These are phyloP conservation scores for Capsella bursapastoris DNA, from an alignment of 345 rosid genomes.

Conservation along the genomic window DNA sequence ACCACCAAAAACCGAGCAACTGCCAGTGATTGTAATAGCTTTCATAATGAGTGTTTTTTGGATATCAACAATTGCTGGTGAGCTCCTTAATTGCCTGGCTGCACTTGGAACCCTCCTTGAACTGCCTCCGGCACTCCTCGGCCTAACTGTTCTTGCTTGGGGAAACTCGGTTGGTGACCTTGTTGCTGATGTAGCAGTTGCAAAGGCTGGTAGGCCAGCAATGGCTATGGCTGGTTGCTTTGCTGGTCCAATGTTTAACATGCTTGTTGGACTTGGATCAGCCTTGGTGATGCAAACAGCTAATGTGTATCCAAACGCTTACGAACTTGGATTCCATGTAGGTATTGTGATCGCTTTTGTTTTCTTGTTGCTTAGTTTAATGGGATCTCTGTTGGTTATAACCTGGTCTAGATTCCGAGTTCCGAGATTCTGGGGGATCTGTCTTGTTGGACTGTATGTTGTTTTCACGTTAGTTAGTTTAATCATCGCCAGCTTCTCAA, in stretches of 20 bases:
- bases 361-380: constrained; percentile 83
- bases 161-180: constrained; percentile 98
- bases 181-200: constrained; percentile 94
- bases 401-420: constrained; percentile 96
- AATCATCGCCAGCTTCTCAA: constrained; percentile 62
- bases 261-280: constrained; percentile 93
- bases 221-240: constrained; percentile 99
- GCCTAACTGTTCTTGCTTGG: constrained; percentile 96
- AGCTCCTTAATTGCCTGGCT: constrained; percentile 83
- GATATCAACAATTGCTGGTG: constrained; percentile 97
- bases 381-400: constrained; percentile 91
- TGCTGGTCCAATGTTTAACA: constrained; percentile 97
- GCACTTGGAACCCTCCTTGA: constrained; percentile 79
- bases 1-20: constrained; percentile 85
- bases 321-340: constrained; percentile 70
- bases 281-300: constrained; percentile 84
- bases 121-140: constrained; percentile 83
- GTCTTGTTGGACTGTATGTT: constrained; percentile 85
- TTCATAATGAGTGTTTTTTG: constrained; percentile 94
- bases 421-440: constrained; percentile 92
- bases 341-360: constrained; percentile 89
- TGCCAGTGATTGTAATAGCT: constrained; percentile 65
- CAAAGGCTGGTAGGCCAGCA: constrained; percentile 96
- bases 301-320: constrained; percentile 77
- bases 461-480: constrained; percentile 71